Evolutionary conservation across 371 early-diverging fungal species (phyloP).

Genomic region (Circinella umbellata): DNA sequence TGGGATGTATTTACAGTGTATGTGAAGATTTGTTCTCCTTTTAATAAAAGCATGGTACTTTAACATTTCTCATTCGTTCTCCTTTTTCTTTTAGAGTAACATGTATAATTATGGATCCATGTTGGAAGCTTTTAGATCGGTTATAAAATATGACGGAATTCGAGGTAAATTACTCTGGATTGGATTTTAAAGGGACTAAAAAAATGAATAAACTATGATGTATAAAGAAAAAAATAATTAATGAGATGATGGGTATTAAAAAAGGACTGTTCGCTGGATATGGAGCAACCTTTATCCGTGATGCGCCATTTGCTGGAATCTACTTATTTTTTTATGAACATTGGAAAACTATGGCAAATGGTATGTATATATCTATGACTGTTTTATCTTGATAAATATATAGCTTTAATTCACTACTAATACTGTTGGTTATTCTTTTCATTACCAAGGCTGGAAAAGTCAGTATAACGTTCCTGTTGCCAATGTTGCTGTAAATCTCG

Average conservation of each 20-base stretch:
- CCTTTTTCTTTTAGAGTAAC: constrained; percentile 62
- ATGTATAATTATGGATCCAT: constrained; percentile 80
- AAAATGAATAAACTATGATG: too few relatives aligned
- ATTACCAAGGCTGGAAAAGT: constrained; percentile 13
- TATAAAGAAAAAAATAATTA: too few relatives aligned
- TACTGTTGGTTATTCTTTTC: not conserved
- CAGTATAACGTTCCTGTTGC: constrained; percentile 27
- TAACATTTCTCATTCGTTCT: too few relatives aligned
- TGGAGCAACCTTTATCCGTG: constrained; percentile 90
- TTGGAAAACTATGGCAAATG: constrained; percentile 56
- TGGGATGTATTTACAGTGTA: not conserved
- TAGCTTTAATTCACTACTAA: not conserved
- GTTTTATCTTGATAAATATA: not conserved
- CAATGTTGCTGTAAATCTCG: constrained; percentile 47
- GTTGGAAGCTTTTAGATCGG: constrained; percentile 64
- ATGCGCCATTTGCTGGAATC: constrained; percentile 96
- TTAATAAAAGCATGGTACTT: too few relatives aligned
- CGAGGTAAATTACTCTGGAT: constrained; percentile 43
- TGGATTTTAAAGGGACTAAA: too few relatives aligned
- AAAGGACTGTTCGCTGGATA: constrained; percentile 88
- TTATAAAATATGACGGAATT: constrained; percentile 63
- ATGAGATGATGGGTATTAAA: constrained; percentile 47
- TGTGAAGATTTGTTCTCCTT: not conserved
- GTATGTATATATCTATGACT: constrained; percentile 28
- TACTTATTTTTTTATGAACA: constrained; percentile 93